Percentiles rank a stretch among this genome's conserved stretches.
Conservation (phyloP, 495 filamentous ascomycete genomes). For the Durotheca rogersii region DNA sequence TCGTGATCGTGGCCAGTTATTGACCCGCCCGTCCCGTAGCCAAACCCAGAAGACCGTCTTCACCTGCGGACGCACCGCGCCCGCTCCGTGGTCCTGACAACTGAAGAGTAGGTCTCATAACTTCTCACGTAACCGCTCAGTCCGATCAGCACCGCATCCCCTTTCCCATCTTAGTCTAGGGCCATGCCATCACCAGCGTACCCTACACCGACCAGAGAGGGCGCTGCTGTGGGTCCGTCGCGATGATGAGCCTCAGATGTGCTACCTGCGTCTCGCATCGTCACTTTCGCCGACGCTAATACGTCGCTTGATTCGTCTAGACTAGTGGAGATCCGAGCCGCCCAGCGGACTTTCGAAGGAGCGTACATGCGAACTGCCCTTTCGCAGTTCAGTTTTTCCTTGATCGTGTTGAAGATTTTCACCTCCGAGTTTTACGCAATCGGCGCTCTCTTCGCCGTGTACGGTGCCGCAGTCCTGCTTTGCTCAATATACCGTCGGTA, state of each 20-base stretch:
- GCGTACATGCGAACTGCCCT: conserved; percentile 94
- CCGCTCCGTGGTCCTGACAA: conserved; percentile 76
- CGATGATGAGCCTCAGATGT: conserved; percentile 5
- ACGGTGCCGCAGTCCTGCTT: conserved; percentile 79
- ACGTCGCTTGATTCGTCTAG: conserved; percentile 31
- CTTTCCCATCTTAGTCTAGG: neutral
- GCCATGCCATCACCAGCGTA: too few species aligned
- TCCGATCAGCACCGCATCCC: neutral
- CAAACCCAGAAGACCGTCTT: conserved; percentile 54
- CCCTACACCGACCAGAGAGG: neutral
- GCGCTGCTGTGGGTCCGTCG: conserved; percentile 6
- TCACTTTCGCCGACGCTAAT: conserved; percentile 11
- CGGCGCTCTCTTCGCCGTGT: conserved; percentile 87
- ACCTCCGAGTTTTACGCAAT: conserved; percentile 92
- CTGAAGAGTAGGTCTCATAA: conserved; percentile 59
- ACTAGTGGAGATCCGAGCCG: conserved; percentile 89
- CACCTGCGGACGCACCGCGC: conserved; percentile 80
- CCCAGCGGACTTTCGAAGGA: conserved; percentile 95
- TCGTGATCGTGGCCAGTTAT: too few species aligned
- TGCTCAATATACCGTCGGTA: conserved; percentile 79
- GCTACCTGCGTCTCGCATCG: neutral
- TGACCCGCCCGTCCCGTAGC: conserved; percentile 34
- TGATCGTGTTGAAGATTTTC: conserved; percentile 95
- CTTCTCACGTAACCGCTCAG: neutral
- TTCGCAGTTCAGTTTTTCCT: conserved; percentile 89